Evolutionary conservation across 2,329 filamentous ascomycete species (phyloP).

Genomic region (Diaporthe sp.): DNA sequence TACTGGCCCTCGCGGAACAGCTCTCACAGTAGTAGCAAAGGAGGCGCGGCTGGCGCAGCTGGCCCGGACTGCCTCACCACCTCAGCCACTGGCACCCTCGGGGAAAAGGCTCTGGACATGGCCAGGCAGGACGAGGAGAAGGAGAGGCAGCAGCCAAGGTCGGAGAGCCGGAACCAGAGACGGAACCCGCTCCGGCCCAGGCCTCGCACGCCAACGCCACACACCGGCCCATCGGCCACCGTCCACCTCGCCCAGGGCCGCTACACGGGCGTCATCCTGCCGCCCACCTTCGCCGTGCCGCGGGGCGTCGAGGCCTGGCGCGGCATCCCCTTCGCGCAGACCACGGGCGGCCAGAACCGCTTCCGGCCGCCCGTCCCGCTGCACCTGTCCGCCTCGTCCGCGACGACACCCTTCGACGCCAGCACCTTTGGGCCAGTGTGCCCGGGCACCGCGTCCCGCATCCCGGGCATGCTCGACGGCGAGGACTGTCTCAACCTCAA

Average conservation of each 20-base stretch:
- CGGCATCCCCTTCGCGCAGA: slow-evolving; percentile 60
- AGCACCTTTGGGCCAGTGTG: slow-evolving; percentile 51
- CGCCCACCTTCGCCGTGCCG: slow-evolving; percentile 45
- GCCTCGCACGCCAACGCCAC: slow-evolving; percentile 11
- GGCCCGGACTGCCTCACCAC: background rate
- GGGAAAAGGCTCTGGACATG: slow-evolving; percentile 6
- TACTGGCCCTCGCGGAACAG: background rate
- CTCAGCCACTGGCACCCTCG: background rate
- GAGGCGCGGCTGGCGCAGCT: slow-evolving; percentile 12
- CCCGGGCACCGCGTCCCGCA: slow-evolving; percentile 46
- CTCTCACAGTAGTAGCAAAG: background rate
- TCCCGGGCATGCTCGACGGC: slow-evolving; percentile 39
- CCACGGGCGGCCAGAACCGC: slow-evolving; percentile 53
- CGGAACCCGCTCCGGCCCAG: slow-evolving; percentile 28
- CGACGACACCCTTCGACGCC: slow-evolving; percentile 44
- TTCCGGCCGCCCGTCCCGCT: slow-evolving; percentile 55
- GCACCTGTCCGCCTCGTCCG: slow-evolving; percentile 20
- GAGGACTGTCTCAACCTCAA: slow-evolving; percentile 67
- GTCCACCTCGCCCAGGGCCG: slow-evolving; percentile 51
- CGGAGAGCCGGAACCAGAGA: too few relatives aligned
- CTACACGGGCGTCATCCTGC: slow-evolving; percentile 50
- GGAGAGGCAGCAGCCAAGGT: background rate
- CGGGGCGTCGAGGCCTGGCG: slow-evolving; percentile 58
- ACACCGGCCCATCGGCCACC: slow-evolving; percentile 36
- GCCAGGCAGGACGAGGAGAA: slow-evolving; percentile 1